phyloP scores from a whole-genome alignment of 108 stramenopile species.

The Nannochloropsis salina region DNA sequence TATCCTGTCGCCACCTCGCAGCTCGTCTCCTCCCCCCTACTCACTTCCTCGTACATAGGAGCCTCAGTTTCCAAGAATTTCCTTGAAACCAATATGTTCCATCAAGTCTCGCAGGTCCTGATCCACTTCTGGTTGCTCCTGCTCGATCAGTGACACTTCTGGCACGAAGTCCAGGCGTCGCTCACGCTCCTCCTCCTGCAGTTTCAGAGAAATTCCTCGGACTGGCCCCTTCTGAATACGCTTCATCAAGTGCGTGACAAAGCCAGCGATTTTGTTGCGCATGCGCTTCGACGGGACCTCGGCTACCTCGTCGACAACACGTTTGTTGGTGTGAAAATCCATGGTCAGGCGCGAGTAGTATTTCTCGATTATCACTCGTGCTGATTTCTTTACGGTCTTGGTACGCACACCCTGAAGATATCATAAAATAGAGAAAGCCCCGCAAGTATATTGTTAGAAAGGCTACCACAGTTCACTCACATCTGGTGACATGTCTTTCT shows the following conservation, averaged over 20 bases:
- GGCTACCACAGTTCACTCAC: no score
- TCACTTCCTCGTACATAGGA: background rate
- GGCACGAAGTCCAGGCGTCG: constrained; percentile 99
- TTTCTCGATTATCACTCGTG: constrained; percentile 98
- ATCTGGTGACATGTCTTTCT: no score
- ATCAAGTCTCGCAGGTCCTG: constrained; percentile 19
- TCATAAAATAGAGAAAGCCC: no score
- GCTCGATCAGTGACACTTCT: constrained; percentile 62
- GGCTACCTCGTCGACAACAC: constrained; percentile 86
- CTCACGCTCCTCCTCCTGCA: constrained; percentile 99
- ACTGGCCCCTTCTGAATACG: constrained; percentile 98
- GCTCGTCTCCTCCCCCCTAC: background rate
- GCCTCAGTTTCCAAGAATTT: background rate
- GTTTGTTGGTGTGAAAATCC: constrained; percentile 99
- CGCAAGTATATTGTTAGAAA: no score
- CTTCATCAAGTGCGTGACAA: constrained; percentile 98
- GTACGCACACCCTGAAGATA: constrained; percentile 89
- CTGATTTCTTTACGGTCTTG: constrained; percentile 99
- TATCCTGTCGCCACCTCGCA: constrained; percentile 8
- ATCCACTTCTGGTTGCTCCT: constrained; percentile 12
- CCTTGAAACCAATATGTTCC: constrained; percentile 14
- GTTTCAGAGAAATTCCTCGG: constrained; percentile 95
- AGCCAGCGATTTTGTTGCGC: constrained; percentile 99
- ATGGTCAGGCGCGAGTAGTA: constrained; percentile 97
- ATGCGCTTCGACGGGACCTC: constrained; percentile 98